Base-by-base conservation (phyloP, 1,284 basidiomycete species). In the Apiotrichum laibachii region DNA sequence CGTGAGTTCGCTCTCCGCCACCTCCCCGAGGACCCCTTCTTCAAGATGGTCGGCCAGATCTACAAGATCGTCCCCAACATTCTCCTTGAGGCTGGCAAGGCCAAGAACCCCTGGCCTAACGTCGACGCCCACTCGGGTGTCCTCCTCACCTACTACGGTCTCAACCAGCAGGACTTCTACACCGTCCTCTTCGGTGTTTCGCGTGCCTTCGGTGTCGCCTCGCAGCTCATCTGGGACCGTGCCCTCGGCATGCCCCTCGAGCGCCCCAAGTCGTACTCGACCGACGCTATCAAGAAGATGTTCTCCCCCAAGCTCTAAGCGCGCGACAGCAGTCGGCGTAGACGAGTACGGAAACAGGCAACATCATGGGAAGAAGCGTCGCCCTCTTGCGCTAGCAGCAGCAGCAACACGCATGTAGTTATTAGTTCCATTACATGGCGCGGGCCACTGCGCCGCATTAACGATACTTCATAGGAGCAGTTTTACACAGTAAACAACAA, bases 91-190 rank as follows among this genome's bases (percentile, higher is more conserved):
- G 90, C 91, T 70, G 91, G 91, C 70, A 94, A 93, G 81, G 91
- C 90, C 61, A 93, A 93, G 86, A 95, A 77, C 79, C 81, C 81
- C 60, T 79, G 76, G 76, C 77, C 90, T 54, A 96, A 97, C 79
- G 94, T 98, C 62, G 94, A 98, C 79, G 92, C 95, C 59, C 92
- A 93, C 81, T 97, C 94, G 39, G 95, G 95, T 81, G 92, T 88
- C 67, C 86, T 98, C 58, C 83, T 98, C 57, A 91, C 91, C 62
- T 83, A 95, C 73, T 79, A 78, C 72, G 79, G 91, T 59, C 81
- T 92, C 62, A 83, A 84, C 68, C 86, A 94, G 78, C 92, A 93
- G 87, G 85, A 90, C 76, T 95, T 89, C 83, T 95, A 95, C 83
- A 96, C 92, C 63, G 93, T 96, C 63, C 84, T 98, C 64, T 98